Conservation (phyloP, 2,329 filamentous ascomycete species). For the Fusarium miscanthi region DNA sequence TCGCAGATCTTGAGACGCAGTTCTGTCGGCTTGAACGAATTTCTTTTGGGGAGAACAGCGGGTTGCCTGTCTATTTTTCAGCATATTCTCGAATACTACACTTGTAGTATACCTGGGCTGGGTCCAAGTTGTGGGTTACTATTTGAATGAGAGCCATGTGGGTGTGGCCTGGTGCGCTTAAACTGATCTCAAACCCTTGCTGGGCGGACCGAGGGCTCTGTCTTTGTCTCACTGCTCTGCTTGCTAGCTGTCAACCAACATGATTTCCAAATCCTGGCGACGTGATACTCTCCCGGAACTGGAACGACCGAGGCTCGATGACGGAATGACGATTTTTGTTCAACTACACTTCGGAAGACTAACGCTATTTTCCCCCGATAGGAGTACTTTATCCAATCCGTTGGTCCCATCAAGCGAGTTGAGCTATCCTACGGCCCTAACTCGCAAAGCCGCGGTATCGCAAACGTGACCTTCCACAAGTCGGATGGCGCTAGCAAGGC, state of each 20-base stretch:
- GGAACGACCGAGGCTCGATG: conserved; percentile 49
- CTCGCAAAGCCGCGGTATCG: conserved; percentile 90
- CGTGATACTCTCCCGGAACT: conserved; percentile 44
- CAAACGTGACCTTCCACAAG: conserved; percentile 87
- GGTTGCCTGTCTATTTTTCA: neutral
- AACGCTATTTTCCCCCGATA: conserved; percentile 74
- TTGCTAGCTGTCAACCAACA: conserved; percentile 40
- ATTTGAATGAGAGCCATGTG: conserved; percentile 18
- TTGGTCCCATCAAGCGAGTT: conserved; percentile 91
- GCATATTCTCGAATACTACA: conserved; percentile 4
- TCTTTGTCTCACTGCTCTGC: conserved; percentile 47
- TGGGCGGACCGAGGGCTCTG: conserved; percentile 13
- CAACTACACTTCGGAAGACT: conserved; percentile 63
- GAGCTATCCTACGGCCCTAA: conserved; percentile 93
- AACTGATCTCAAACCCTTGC: conserved; percentile 5
- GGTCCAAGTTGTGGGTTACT: conserved; percentile 34
- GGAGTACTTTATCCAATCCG: conserved; percentile 93
- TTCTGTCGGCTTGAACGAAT: conserved; percentile 4
- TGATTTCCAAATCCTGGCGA: conserved; percentile 37
- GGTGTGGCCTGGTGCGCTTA: conserved; percentile 19
- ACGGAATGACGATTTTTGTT: conserved; percentile 46
- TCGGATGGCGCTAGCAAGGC: conserved; percentile 86
- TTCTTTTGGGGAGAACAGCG: conserved; percentile 4
- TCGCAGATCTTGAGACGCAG: conserved; percentile 17
- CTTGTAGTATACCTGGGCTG: conserved; percentile 28